Conservation (phyloP, 108 stramenopile species). For the Skeletonema menzelii region DNA sequence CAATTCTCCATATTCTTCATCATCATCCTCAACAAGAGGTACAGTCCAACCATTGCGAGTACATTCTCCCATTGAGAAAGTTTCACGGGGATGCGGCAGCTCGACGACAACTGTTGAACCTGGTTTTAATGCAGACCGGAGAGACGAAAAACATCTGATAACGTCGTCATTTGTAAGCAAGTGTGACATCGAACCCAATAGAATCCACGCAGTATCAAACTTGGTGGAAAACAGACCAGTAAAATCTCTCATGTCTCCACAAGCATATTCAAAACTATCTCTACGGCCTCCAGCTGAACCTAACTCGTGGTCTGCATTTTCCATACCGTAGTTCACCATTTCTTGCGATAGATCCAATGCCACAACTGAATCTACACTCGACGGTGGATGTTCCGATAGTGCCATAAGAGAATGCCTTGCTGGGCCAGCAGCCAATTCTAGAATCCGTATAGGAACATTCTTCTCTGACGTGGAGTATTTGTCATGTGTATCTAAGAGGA, state of each 20-base stretch:
- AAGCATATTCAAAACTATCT: constrained; percentile 52
- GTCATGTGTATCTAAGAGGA: constrained; percentile 62
- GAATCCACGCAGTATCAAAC: constrained; percentile 79
- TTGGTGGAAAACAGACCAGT: background rate
- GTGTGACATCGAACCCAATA: constrained; percentile 80
- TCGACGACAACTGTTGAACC: constrained; percentile 75
- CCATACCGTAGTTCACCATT: constrained; percentile 68
- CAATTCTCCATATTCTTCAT: constrained; percentile 66
- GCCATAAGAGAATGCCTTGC: constrained; percentile 78
- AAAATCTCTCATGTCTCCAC: constrained; percentile 72
- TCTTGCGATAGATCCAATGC: constrained; percentile 70
- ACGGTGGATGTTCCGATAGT: constrained; percentile 25
- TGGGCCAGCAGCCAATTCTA: constrained; percentile 85
- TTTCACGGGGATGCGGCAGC: constrained; percentile 84
- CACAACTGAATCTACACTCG: constrained; percentile 36
- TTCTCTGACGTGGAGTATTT: constrained; percentile 13
- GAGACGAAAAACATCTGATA: constrained; percentile 58
- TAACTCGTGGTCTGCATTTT: constrained; percentile 57
- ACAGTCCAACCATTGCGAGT: constrained; percentile 80
- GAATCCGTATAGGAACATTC: constrained; percentile 30
- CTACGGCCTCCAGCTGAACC: constrained; percentile 36
- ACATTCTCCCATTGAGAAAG: constrained; percentile 78
- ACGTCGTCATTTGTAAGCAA: constrained; percentile 77
- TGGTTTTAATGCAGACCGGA: constrained; percentile 34
- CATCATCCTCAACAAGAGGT: constrained; percentile 57